Percentiles rank a stretch among this genome's conserved stretches.
phyloP scores from a whole-genome alignment of 2,329 filamentous ascomycete genomes.

The Colletotrichum viniferum region DNA sequence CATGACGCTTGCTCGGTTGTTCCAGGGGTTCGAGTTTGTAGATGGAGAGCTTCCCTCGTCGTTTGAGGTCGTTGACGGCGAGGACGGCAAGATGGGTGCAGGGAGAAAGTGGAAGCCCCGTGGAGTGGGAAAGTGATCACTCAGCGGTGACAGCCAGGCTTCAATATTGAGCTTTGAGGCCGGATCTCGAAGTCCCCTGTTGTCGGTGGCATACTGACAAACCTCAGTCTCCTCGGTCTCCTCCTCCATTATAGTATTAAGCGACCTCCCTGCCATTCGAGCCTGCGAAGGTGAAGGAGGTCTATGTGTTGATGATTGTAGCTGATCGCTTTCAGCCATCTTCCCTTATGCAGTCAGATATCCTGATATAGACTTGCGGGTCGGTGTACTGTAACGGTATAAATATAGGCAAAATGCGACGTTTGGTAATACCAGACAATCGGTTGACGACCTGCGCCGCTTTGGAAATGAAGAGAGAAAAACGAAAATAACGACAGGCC shows the following conservation, averaged over 20 bases:
- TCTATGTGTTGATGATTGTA: slow-evolving; percentile 46
- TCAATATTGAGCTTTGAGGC: slow-evolving; percentile 55
- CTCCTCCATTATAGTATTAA: slow-evolving; percentile 72
- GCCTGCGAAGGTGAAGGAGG: slow-evolving; percentile 59
- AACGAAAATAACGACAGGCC: slow-evolving; percentile 42
- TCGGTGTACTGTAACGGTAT: background rate
- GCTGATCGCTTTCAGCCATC: slow-evolving; percentile 52
- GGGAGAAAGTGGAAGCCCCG: slow-evolving; percentile 69
- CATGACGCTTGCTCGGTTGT: slow-evolving; percentile 61
- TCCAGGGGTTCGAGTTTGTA: slow-evolving; percentile 66
- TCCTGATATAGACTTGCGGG: slow-evolving; percentile 23
- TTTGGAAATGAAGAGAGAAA: slow-evolving; percentile 7
- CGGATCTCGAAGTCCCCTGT: slow-evolving; percentile 28
- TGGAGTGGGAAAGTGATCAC: slow-evolving; percentile 75
- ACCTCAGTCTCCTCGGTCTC: slow-evolving; percentile 50
- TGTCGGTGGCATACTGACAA: slow-evolving; percentile 23
- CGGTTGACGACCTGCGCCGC: slow-evolving; percentile 41
- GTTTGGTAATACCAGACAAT: slow-evolving; percentile 8
- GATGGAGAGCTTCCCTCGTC: slow-evolving; percentile 58
- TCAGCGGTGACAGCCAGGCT: slow-evolving; percentile 63
- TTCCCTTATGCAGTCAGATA: slow-evolving; percentile 36
- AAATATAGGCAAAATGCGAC: slow-evolving; percentile 17
- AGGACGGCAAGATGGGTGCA: slow-evolving; percentile 66
- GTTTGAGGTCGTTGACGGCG: slow-evolving; percentile 59
- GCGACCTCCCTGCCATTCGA: slow-evolving; percentile 55